These are phyloP conservation scores for Pseudogymnoascus pannorum DNA, from an alignment of 2,329 filamentous ascomycete genomes.

Conservation along the genomic window DNA sequence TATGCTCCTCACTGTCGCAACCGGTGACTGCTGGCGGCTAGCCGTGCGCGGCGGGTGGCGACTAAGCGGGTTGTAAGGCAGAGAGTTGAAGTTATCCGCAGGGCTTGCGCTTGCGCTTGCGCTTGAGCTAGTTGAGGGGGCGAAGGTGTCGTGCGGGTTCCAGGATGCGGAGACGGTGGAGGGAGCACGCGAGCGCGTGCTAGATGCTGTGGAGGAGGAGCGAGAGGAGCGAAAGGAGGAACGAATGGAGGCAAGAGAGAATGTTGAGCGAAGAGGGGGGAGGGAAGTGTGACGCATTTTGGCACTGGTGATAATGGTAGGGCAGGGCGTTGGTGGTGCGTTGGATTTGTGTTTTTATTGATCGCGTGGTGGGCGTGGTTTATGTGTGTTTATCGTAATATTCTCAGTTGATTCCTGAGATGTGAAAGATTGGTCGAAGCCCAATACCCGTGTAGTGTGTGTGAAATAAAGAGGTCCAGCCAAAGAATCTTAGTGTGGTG, in stretches of 20 bases:
- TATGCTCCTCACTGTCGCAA: slow-evolving; percentile 50
- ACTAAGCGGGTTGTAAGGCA: background rate
- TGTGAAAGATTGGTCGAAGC: background rate
- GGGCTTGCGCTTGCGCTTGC: background rate
- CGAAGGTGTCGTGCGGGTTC: background rate
- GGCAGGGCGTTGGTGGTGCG: background rate
- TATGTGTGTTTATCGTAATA: background rate
- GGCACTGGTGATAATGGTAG: slow-evolving; percentile 9
- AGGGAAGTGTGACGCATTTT: slow-evolving; percentile 28
- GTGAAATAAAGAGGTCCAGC: slow-evolving; percentile 7
- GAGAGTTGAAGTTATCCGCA: background rate
- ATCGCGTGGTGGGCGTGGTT: background rate
- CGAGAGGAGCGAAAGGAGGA: slow-evolving; percentile 46
- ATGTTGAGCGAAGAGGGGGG: slow-evolving; percentile 32
- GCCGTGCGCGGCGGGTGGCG: background rate
- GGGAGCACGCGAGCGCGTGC: slow-evolving; percentile 31
- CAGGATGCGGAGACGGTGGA: slow-evolving; percentile 34
- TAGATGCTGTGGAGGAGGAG: slow-evolving; percentile 29
- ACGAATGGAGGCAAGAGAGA: slow-evolving; percentile 43
- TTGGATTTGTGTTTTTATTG: background rate
- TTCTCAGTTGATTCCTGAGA: background rate
- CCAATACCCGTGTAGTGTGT: slow-evolving; percentile 1
- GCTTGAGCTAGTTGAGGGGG: background rate
- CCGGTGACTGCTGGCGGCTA: slow-evolving; percentile 26
- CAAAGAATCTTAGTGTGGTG: slow-evolving; percentile 7